Evolutionary conservation across 768 basidiomycete species (phyloP).

Genomic region (Leccinum uliginosum): DNA sequence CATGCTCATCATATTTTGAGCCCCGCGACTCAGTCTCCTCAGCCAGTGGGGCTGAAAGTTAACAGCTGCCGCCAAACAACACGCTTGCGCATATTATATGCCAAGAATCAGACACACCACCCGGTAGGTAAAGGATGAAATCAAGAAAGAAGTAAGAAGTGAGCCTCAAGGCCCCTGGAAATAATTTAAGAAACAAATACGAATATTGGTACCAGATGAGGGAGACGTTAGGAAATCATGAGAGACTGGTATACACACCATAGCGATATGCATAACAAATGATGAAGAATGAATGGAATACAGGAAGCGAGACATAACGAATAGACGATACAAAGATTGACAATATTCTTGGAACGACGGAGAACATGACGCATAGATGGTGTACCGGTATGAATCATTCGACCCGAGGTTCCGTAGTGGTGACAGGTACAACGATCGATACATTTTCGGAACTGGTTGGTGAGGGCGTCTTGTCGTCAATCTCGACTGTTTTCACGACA

Average conservation of each 20-base stretch:
- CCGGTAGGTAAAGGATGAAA: not conserved
- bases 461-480: slow-evolving; percentile 16
- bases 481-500: slow-evolving; percentile 27
- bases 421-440: slow-evolving; percentile 8
- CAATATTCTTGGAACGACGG: not conserved
- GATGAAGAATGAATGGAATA: not conserved
- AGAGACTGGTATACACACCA: not conserved
- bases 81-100: not conserved
- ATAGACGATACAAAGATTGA: not conserved
- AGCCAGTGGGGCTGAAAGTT: no score
- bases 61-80: not conserved
- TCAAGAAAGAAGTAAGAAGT: not conserved
- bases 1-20: no score
- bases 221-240: not conserved
- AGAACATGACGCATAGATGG: not conserved
- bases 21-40: no score
- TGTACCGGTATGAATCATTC: not conserved
- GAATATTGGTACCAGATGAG: not conserved
- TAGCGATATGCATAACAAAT: not conserved
- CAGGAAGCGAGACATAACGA: not conserved
- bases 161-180: not conserved
- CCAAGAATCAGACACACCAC: not conserved
- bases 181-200: not conserved
- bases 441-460: slow-evolving; percentile 1
- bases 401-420: not conserved